phyloP scores from a whole-genome alignment of 345 rosid genomes.

The Noccaea bulbosa region DNA sequence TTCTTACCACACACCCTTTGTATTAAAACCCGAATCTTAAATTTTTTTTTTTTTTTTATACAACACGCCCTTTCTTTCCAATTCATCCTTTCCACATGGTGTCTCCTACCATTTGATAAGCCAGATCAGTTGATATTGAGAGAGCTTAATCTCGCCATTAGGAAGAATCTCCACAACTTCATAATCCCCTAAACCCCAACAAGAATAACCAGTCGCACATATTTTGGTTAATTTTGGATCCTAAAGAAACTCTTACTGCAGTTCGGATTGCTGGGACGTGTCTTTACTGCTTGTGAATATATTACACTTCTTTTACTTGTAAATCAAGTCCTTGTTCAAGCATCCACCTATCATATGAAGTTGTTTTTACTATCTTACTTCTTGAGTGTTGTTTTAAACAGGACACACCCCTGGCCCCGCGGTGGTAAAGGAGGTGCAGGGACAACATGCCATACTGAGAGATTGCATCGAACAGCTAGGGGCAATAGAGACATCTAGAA shows the following conservation, averaged over 20 bases:
- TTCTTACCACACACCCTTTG: conserved; percentile 19
- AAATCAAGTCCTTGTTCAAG: not conserved
- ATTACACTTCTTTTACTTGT: conserved; percentile 1
- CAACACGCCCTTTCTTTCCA: conserved; percentile 7
- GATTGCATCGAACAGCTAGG: conserved; percentile 75
- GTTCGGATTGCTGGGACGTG: not conserved
- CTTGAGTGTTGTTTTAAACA: conserved; percentile 40
- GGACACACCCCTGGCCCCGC: conserved; percentile 58
- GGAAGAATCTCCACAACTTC: conserved; percentile 1
- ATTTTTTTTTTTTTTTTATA: not conserved
- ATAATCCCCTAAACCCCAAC: not conserved
- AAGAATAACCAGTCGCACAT: not conserved
- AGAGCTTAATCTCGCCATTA: not conserved
- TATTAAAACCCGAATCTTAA: conserved; percentile 10
- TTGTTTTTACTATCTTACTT: conserved; percentile 16
- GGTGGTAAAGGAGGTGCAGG: conserved; percentile 72
- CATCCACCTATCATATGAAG: not conserved
- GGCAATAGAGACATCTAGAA: conserved; percentile 66
- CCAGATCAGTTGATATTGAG: conserved; percentile 12
- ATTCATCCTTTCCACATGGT: not conserved
- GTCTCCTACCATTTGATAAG: conserved; percentile 8
- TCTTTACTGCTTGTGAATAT: not conserved
- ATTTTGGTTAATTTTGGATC: not conserved
- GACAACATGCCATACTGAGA: conserved; percentile 66
- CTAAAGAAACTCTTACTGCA: not conserved